Conservation (phyloP, 768 basidiomycete genomes). For the Cystoderma amianthinum region DNA sequence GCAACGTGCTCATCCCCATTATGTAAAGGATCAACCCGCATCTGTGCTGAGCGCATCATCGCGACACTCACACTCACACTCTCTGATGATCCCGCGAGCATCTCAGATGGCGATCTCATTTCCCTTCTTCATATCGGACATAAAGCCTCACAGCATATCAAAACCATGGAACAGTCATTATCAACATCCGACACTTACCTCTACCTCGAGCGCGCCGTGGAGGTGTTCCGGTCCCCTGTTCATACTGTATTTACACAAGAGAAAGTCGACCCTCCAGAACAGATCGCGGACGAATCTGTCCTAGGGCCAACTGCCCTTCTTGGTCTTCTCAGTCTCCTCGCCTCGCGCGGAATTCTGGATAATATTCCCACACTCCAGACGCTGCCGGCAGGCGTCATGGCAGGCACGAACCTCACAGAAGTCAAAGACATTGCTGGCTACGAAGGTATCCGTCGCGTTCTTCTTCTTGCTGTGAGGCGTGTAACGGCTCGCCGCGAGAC, state of each 20-base stretch:
- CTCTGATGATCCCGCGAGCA: conserved; percentile 8
- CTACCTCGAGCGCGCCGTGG: conserved; percentile 9
- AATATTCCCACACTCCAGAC: conserved; percentile 11
- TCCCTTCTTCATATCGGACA: conserved; percentile 17
- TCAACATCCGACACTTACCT: conserved; percentile 4
- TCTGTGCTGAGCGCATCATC: conserved; percentile 18
- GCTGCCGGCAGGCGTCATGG: conserved; percentile 53
- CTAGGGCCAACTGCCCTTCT: conserved; percentile 72
- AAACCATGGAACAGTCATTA: not conserved
- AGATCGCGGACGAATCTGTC: conserved; percentile 87
- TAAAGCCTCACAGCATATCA: conserved; percentile 11
- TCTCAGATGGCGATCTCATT: conserved; percentile 16
- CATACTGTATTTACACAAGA: conserved; percentile 55
- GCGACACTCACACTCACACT: conserved; percentile 12
- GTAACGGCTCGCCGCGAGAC: conserved; percentile 10
- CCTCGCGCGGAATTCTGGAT: conserved; percentile 7
- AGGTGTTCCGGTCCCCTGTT: conserved; percentile 13
- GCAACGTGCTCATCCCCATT: not conserved
- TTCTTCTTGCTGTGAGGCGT: conserved; percentile 58
- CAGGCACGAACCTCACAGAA: conserved; percentile 34
- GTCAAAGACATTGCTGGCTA: conserved; percentile 18
- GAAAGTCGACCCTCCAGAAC: conserved; percentile 71
- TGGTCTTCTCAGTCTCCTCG: conserved; percentile 1
- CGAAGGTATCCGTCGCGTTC: conserved; percentile 13
- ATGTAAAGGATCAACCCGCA: conserved; percentile 13